Base-by-base conservation (phyloP, 345 rosid genomes). In the Abelmoschus esculentus region DNA sequence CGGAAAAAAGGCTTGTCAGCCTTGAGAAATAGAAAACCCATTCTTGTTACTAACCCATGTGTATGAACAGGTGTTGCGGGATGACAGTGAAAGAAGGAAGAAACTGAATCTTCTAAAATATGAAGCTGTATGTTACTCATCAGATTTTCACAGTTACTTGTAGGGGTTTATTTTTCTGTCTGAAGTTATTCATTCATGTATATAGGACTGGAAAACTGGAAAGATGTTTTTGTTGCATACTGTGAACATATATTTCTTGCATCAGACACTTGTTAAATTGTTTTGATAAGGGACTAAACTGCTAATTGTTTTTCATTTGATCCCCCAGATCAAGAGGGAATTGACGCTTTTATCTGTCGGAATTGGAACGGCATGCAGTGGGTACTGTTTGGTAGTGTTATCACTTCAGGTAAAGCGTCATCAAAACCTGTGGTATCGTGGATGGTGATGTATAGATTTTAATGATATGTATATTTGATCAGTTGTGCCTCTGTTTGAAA, bases 31-130 rank as follows among this genome's bases (percentile, higher is more conserved):
- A 36, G n/a, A 44, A 5, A 18, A 60, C 22, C 4, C 36, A 15
- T 12, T 42, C 31, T 61, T 14, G 15, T 13, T 69, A n/a, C 76
- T 78, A 60, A 73, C 57, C 6, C n/a, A 19, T 78, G 69, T 42
- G 56, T 75, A 66, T 77, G 57, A 6, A 59, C 87, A 93, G 97
- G 89, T 79, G 57, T 50, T 88, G 69, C 85, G 64, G 32, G 87
- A 93, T 80, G 96, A 89, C 75, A 76, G 92, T 15, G 91, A 88
- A 73, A 84, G 86, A 78, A 89, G 95, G 81, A 93, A 80, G 86
- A 88, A 85, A 80, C 84, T 93, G 22, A 93, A 86, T 84, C 74
- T 91, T 75, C 96, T 93, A 73, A 34, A 87, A 79, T 91, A 93
- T 75, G 98, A 88, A 85, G 97, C 96, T 72, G 98, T 93, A 89